Evolutionary conservation across 1,284 basidiomycete genomes (phyloP).

Genomic region (Leucoagaricus sp.): DNA sequence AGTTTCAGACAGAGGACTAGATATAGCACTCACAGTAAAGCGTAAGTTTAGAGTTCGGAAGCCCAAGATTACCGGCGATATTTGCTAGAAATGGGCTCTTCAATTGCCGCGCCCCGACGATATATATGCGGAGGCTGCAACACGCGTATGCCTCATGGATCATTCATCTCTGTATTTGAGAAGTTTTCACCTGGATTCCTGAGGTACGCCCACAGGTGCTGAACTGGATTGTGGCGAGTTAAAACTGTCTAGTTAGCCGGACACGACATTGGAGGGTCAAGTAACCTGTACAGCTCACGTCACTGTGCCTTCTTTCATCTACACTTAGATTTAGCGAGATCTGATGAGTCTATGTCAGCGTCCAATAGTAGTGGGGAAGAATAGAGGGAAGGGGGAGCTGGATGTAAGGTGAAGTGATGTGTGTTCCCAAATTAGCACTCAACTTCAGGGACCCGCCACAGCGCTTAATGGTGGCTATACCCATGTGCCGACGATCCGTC

Average conservation of each 20-base stretch:
- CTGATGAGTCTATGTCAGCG: not conserved
- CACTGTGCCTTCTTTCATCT: not conserved
- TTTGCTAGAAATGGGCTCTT: too few species aligned
- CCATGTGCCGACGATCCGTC: not conserved
- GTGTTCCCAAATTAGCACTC: not conserved
- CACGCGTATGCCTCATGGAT: not conserved
- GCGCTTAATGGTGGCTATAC: not conserved
- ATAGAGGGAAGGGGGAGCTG: not conserved
- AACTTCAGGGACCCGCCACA: too few species aligned
- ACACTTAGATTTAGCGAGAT: not conserved
- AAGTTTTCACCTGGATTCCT: not conserved
- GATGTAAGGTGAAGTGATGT: not conserved
- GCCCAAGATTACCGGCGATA: too few species aligned
- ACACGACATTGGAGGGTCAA: not conserved
- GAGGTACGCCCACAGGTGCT: not conserved
- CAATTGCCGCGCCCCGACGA: not conserved
- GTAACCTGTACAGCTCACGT: not conserved
- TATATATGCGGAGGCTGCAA: not conserved
- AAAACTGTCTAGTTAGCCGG: not conserved
- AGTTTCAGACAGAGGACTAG: not conserved
- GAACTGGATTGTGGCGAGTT: not conserved
- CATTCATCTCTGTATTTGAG: not conserved
- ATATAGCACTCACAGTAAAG: slow-evolving; percentile 1
- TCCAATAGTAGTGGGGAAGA: not conserved
- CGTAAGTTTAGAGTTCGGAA: not conserved